Evolutionary conservation across 1,139 yeast genomes (phyloP).

Genomic region (Magnusiomyces tetraspermus): DNA sequence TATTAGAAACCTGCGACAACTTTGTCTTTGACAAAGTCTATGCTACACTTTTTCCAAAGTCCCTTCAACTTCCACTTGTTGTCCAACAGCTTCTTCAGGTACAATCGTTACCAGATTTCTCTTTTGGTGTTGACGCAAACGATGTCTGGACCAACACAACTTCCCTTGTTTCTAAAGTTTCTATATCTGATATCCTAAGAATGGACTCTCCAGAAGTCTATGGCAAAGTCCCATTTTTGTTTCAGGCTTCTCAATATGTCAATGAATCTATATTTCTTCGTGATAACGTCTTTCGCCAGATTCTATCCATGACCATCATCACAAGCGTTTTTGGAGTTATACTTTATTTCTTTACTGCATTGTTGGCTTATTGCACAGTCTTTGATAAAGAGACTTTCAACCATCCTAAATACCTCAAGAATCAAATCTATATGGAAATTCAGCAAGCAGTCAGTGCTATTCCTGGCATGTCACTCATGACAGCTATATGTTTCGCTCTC

Average conservation of each 20-base stretch:
- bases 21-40: constrained; percentile 62
- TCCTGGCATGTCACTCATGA: constrained; percentile 77
- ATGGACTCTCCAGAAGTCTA: constrained; percentile 26
- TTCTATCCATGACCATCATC: constrained; percentile 59
- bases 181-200: constrained; percentile 10
- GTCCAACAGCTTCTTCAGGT: neutral
- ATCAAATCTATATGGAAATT: constrained; percentile 80
- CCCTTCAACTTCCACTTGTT: constrained; percentile 10
- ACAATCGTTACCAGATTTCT: neutral
- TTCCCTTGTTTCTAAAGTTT: constrained; percentile 7
- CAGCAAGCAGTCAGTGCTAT: constrained; percentile 68
- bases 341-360: constrained; percentile 67
- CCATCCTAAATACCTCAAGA: constrained; percentile 91
- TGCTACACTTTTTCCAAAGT: constrained; percentile 45
- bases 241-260: constrained; percentile 45
- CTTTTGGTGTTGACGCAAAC: neutral
- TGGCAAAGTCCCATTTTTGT: constrained; percentile 42
- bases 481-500: constrained; percentile 79
- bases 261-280: constrained; percentile 59
- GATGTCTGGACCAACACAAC: constrained; percentile 3
- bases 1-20: constrained; percentile 68
- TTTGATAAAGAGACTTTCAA: constrained; percentile 85
- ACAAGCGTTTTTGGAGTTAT: constrained; percentile 80
- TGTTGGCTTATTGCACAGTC: constrained; percentile 60
- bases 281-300: constrained; percentile 63